Evolutionary conservation across 164 flowering plant species (phyloP).

Genomic region (Macadamia tetraphylla): DNA sequence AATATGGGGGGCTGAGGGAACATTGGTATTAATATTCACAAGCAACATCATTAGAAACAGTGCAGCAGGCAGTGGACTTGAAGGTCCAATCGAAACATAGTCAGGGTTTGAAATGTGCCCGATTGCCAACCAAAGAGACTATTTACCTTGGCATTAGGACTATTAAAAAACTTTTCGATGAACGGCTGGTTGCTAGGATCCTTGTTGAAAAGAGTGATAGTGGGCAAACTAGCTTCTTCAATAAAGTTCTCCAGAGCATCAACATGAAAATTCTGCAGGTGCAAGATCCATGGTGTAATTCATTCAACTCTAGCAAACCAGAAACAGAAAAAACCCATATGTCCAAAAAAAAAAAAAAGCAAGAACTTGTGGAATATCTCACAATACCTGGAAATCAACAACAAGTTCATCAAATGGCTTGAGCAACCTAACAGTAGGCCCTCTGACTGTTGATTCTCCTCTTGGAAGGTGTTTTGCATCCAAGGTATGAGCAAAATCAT

Average conservation of each 20-base stretch:
- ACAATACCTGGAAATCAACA: conserved; percentile 74
- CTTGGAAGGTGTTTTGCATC: conserved; percentile 82
- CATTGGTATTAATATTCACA: no score
- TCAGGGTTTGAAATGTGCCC: no score
- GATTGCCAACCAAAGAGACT: not conserved
- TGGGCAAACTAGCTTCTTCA: conserved; percentile 63
- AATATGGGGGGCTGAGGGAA: no score
- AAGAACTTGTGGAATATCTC: not conserved
- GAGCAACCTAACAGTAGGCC: conserved; percentile 65
- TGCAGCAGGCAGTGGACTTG: no score
- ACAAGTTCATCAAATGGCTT: conserved; percentile 94
- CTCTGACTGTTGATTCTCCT: conserved; percentile 63
- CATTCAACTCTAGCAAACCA: not conserved
- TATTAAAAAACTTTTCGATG: conserved; percentile 65
- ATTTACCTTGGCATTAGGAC: conserved; percentile 59
- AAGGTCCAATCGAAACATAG: no score
- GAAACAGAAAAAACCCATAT: not conserved
- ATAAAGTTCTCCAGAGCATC: conserved; percentile 67
- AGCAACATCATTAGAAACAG: no score
- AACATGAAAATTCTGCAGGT: conserved; percentile 60
- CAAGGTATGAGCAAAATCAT: conserved; percentile 75
- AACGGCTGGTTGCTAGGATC: conserved; percentile 68
- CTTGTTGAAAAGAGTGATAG: conserved; percentile 53
- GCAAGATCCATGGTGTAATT: not conserved
- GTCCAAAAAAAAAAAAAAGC: not conserved